phyloP scores from a whole-genome alignment of 371 early-diverging fungal genomes.

The Lichtheimia hyalospora region DNA sequence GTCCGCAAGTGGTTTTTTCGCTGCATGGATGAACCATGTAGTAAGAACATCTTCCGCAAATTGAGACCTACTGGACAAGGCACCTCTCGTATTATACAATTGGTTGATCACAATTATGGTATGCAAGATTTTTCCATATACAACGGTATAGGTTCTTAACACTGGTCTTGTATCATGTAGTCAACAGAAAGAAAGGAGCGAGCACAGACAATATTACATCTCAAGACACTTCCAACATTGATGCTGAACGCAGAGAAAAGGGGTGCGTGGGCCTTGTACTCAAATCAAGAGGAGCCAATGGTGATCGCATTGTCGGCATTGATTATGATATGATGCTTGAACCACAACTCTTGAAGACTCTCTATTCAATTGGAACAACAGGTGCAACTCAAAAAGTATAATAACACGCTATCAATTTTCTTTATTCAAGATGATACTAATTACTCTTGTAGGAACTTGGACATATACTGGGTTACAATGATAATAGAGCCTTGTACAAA shows the following conservation, averaged over 20 bases:
- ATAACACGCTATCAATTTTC: background rate
- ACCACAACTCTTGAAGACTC: constrained; percentile 15
- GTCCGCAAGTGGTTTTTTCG: constrained; percentile 40
- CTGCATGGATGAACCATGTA: constrained; percentile 15
- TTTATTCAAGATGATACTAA: background rate
- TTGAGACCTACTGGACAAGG: constrained; percentile 4
- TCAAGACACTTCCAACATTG: background rate
- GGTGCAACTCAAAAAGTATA: constrained; percentile 33
- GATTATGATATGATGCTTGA: constrained; percentile 18
- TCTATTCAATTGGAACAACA: constrained; percentile 13
- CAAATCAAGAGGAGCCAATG: background rate
- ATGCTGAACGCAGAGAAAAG: background rate
- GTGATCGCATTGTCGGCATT: background rate
- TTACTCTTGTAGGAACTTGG: constrained; percentile 12
- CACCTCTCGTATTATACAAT: constrained; percentile 23
- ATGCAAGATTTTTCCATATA: background rate
- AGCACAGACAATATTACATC: no score
- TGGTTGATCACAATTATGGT: constrained; percentile 15
- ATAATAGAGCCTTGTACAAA: constrained; percentile 22
- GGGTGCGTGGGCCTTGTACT: background rate
- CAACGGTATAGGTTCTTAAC: no score
- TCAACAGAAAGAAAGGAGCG: no score
- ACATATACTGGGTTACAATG: constrained; percentile 7
- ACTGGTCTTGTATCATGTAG: no score
- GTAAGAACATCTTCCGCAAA: background rate